phyloP scores from a whole-genome alignment of 2,329 filamentous ascomycete species.

The Pyrenochaeta sp. region DNA sequence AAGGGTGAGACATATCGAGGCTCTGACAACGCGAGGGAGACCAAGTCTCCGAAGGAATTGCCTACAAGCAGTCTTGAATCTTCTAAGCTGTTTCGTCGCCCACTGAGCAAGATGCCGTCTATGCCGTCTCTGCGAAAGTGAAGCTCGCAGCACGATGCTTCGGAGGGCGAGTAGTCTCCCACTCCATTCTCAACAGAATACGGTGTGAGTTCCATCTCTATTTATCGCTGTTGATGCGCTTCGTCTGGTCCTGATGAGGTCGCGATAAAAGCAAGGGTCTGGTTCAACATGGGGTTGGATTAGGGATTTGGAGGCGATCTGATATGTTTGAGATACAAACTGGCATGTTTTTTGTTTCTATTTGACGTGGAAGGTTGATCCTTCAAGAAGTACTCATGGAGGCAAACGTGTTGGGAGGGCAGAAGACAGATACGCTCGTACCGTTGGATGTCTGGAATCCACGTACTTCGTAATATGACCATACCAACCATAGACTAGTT shows the following conservation, averaged over 20 bases:
- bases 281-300: too few relatives aligned
- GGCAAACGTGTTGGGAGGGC: background rate
- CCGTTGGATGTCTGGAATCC: too few relatives aligned
- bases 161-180: background rate
- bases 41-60: background rate
- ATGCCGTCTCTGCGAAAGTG: background rate
- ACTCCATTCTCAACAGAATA: too few relatives aligned
- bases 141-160: background rate
- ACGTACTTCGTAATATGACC: too few relatives aligned
- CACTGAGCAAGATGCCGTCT: background rate
- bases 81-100: background rate
- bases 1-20: slow-evolving; percentile 35
- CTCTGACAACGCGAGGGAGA: slow-evolving; percentile 18
- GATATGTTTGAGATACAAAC: background rate
- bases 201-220: too few relatives aligned
- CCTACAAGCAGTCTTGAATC: background rate
- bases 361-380: background rate
- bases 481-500: too few relatives aligned
- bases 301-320: background rate
- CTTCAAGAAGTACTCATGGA: background rate
- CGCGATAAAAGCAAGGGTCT: too few relatives aligned
- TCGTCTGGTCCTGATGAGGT: too few relatives aligned
- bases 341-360: background rate
- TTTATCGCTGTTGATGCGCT: too few relatives aligned
- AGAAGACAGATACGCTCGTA: background rate